A percentile compares a stretch with the other conserved stretches of the same genome.
Evolutionary conservation across 495 filamentous ascomycete species (phyloP).

Genomic region (Sordaria brevicollis): DNA sequence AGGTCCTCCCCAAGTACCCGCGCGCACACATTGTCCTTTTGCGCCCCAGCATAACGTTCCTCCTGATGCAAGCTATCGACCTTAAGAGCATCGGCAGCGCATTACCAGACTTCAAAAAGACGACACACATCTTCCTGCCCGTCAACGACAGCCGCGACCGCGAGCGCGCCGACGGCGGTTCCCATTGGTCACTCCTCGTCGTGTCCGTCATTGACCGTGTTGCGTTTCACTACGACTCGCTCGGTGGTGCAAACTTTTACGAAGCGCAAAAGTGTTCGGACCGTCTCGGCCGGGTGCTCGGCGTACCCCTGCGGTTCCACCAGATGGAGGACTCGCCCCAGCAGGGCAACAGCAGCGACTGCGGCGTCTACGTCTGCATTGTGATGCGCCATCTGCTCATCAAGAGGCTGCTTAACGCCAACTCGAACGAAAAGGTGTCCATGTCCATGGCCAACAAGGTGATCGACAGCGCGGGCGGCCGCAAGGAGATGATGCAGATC

Average conservation of each 20-base stretch:
- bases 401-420: constrained; percentile 66
- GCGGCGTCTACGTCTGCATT: constrained; percentile 92
- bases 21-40: constrained; percentile 82
- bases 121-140: constrained; percentile 93
- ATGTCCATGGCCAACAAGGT: constrained; percentile 80
- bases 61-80: constrained; percentile 76
- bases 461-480: constrained; percentile 61
- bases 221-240: constrained; percentile 92
- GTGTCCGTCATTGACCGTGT: constrained; percentile 82
- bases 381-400: constrained; percentile 83
- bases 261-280: constrained; percentile 55
- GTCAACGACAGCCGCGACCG: constrained; percentile 82
- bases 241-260: constrained; percentile 63
- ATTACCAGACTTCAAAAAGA: constrained; percentile 66
- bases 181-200: constrained; percentile 90
- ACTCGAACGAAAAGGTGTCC: constrained; percentile 70
- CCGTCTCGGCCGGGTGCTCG: constrained; percentile 63
- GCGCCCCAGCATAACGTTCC: constrained; percentile 86
- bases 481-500: constrained; percentile 82
- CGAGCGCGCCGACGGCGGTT: constrained; percentile 71
- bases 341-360: constrained; percentile 87
- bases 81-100: constrained; percentile 60
- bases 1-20: constrained; percentile 64
- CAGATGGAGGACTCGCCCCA: constrained; percentile 78
- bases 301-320: constrained; percentile 53